A percentile compares a stretch with the other conserved stretches of the same genome.
phyloP scores from a whole-genome alignment of 495 filamentous ascomycete species.

The Xylaria flabelliformis region DNA sequence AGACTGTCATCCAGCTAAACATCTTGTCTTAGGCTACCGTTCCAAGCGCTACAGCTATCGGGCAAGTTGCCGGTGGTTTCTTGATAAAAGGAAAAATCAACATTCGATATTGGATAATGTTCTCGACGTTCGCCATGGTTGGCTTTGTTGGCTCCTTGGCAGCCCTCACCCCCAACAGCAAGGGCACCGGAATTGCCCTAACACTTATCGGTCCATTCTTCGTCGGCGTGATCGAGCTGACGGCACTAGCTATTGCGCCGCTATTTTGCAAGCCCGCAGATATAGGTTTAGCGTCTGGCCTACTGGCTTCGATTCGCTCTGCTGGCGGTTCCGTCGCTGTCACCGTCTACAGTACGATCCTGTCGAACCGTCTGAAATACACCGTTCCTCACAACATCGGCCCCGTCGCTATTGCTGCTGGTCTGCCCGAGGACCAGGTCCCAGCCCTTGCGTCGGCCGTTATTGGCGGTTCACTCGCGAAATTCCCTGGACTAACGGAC shows the following conservation, averaged over 20 bases:
- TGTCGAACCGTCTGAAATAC: slow-evolving; percentile 48
- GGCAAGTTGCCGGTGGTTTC: slow-evolving; percentile 36
- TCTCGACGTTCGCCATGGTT: slow-evolving; percentile 45
- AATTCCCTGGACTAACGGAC: slow-evolving; percentile 52
- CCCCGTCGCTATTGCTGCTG: slow-evolving; percentile 49
- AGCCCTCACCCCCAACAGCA: slow-evolving; percentile 33
- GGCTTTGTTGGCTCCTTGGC: slow-evolving; percentile 47
- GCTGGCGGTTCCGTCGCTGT: slow-evolving; percentile 40
- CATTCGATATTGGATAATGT: slow-evolving; percentile 43
- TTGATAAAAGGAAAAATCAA: slow-evolving; percentile 34
- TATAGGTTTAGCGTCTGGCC: slow-evolving; percentile 56
- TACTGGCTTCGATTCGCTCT: slow-evolving; percentile 49
- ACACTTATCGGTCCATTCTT: slow-evolving; percentile 37
- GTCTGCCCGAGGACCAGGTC: slow-evolving; percentile 51
- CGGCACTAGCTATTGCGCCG: slow-evolving; percentile 34
- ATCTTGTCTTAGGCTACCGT: slow-evolving; percentile 31
- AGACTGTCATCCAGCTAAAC: neutral
- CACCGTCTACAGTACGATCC: slow-evolving; percentile 53
- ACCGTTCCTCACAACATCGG: slow-evolving; percentile 50
- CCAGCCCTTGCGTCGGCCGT: slow-evolving; percentile 48
- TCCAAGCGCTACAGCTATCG: slow-evolving; percentile 36
- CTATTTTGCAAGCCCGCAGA: slow-evolving; percentile 44
- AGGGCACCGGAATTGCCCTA: slow-evolving; percentile 32
- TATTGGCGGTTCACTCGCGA: slow-evolving; percentile 40
- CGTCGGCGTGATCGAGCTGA: slow-evolving; percentile 36